These are phyloP conservation scores for Fusarium acutatum DNA, from an alignment of 2,329 filamentous ascomycete genomes.

Conservation along the genomic window DNA sequence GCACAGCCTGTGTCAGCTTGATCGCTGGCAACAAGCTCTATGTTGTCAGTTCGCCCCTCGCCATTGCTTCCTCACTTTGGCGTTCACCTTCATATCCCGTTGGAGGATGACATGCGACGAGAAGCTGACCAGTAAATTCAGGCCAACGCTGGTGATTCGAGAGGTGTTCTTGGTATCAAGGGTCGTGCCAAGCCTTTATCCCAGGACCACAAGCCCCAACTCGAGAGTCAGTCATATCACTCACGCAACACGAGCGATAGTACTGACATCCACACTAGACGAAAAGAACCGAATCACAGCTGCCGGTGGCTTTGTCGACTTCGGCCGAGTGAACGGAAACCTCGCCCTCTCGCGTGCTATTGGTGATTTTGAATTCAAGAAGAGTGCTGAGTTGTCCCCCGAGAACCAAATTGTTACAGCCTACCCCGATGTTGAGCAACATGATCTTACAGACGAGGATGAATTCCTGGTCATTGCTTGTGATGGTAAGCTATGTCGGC, in stretches of 20 bases:
- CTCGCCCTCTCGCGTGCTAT: conserved; percentile 95
- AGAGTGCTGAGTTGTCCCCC: conserved; percentile 95
- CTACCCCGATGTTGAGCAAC: conserved; percentile 90
- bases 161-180: conserved; percentile 94
- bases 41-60: conserved; percentile 72
- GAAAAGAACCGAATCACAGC: conserved; percentile 97
- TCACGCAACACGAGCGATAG: conserved; percentile 7
- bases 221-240: conserved; percentile 76
- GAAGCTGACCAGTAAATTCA: conserved; percentile 50
- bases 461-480: conserved; percentile 95
- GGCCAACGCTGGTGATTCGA: conserved; percentile 97
- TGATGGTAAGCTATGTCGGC: conserved; percentile 71
- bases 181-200: conserved; percentile 96
- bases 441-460: conserved; percentile 91
- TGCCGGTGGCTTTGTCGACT: conserved; percentile 97
- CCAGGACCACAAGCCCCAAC: conserved; percentile 99
- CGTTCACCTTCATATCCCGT: conserved; percentile 15
- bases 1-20: conserved; percentile 91
- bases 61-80: conserved; percentile 13
- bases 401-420: conserved; percentile 99
- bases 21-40: conserved; percentile 93
- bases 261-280: conserved; percentile 59
- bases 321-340: conserved; percentile 98
- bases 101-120: conserved; percentile 22
- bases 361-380: conserved; percentile 99